Base-by-base conservation (phyloP, 768 basidiomycete species). In the Lentinula detonsa region DNA sequence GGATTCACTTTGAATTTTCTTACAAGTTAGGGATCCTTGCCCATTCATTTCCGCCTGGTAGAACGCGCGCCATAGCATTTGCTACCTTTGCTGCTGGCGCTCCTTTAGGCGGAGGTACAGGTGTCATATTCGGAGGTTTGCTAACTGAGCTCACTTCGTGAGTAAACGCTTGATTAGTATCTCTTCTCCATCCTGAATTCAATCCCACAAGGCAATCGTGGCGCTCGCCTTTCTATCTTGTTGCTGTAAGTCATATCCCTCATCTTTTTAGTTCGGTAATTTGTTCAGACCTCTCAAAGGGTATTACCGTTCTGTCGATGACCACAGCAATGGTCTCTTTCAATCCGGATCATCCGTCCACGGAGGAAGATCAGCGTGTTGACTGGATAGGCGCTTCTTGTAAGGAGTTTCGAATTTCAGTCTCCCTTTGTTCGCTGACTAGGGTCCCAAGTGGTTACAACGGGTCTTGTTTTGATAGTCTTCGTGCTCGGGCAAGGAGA, bases 21-120 rank as follows among this genome's bases (percentile, higher is more conserved):
- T 55, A 21, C 63, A 91, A 91, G 85, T 69, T 94, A 1, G 93
- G 94, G 0, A 94, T 92, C 61, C 79, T 96, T 37, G 93, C 94
- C 0, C 81, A 88, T 51, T 76, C 85, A 0, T 96, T 95, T 70
- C 87, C 88, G 3, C 87, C 87, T 0, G 75, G 74, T 1, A 75
- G 76, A 11, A 79, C 85, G 0, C 83, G 94, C 9, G 85, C 90
- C 1, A 71, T 85, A 0, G 94, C 92, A 0, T 96, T 95, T 63
- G 84, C 94, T 0, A 85, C 87, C 0, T 95, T 94, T 64, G 80
- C 88, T 0, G 91, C 92, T 0, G 95, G 95, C 31, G 91, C 89
- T 0, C 93, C 94, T 0, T 68, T 95, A 5, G 94, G 94, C 0
- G 88, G 81, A 0, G 88, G 84, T 0, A 73, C 93, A 13, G 93